Percentiles rank a stretch among this genome's conserved stretches.
phyloP scores from a whole-genome alignment of 2,329 filamentous ascomycete genomes.

The Penicillium frequentans region DNA sequence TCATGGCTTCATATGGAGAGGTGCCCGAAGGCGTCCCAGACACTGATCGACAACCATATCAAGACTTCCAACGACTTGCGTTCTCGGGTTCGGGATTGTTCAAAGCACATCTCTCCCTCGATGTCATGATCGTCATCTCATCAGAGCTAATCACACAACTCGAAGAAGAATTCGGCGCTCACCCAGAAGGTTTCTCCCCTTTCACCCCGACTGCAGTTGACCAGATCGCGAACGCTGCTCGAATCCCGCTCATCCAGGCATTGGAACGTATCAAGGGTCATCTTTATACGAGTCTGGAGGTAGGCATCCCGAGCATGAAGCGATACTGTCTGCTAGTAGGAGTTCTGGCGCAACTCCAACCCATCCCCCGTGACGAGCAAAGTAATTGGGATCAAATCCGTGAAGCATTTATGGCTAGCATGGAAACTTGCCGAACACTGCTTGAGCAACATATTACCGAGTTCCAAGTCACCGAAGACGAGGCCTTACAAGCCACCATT shows the following conservation, averaged over 20 bases:
- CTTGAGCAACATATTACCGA: conserved; percentile 9
- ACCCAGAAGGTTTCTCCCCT: not conserved
- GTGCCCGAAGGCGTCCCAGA: not conserved
- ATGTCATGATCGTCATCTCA: conserved; percentile 15
- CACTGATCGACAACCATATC: not conserved
- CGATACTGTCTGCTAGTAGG: conserved; percentile 12
- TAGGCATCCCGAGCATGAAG: conserved; percentile 18
- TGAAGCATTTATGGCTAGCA: conserved; percentile 7
- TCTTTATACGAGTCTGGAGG: conserved; percentile 8
- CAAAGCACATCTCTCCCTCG: conserved; percentile 13
- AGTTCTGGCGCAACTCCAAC: conserved; percentile 11
- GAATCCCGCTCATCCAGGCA: conserved; percentile 4
- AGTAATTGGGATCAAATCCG: conserved; percentile 4
- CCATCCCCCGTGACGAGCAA: conserved; percentile 1
- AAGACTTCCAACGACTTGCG: conserved; percentile 16
- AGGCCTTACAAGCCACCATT: not conserved
- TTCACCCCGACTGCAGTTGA: not conserved
- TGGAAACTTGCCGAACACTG: conserved; percentile 9
- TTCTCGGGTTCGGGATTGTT: conserved; percentile 15
- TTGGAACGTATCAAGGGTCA: conserved; percentile 9
- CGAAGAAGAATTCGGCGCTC: conserved; percentile 11
- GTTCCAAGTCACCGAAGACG: not conserved
- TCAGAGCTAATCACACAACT: conserved; percentile 17
- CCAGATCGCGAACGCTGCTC: conserved; percentile 6
- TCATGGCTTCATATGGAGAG: conserved; percentile 14